Evolutionary conservation across 352 stramenopile genomes (phyloP), one percentile per base, ranked within the genome.

Genomic region (Globisporangium rhizosaccharum): DNA sequence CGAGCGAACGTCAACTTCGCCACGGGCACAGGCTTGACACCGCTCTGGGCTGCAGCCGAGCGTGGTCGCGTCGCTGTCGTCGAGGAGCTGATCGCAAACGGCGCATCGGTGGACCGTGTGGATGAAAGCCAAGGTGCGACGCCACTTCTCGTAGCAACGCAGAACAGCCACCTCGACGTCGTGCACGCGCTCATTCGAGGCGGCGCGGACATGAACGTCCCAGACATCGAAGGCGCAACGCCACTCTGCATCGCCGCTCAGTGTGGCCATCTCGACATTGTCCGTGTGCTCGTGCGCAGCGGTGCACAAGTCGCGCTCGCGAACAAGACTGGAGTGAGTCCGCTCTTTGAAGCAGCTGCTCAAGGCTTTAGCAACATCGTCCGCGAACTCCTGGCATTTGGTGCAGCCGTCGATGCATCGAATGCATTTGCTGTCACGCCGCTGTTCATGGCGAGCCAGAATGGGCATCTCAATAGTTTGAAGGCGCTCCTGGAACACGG

Each of bases 401-500:
- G 42, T 25, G 42, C 15, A 48, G 15, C 26, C 10, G 41, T 51
- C 23, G 36, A 51, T 7, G 33, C 46, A 50, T 3, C 41, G 14
- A 47, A 20, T 7, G 15, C 47, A 5, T 20, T 26, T 12, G 41
- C 25, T 20, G 44, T 42, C 8, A 58, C 53, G 26, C 54, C 54
- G 10, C 54, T 60, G 41, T 52, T 52, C 28, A 36, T 60, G 14
- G 54, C 54, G 23, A 52, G 39, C n/a, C 28, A 28, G 23, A 39
- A 20, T 20, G 54, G 54, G 3, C 28, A 36, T 30, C 23, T 51
- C n/a, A 45, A 51, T 8, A 44, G 23, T 25, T 28, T 61, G 11
- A 44, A 45, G 41, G 36, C 30, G 45, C 36, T 61, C 42, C 37
- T 61, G 20, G 15, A 23, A n/a, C 26, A 25, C 17, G 39, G 52